Evolutionary conservation across 306 rosid species (phyloP), one percentile per base, ranked within the genome.

Genomic region (Medicago arabica): DNA sequence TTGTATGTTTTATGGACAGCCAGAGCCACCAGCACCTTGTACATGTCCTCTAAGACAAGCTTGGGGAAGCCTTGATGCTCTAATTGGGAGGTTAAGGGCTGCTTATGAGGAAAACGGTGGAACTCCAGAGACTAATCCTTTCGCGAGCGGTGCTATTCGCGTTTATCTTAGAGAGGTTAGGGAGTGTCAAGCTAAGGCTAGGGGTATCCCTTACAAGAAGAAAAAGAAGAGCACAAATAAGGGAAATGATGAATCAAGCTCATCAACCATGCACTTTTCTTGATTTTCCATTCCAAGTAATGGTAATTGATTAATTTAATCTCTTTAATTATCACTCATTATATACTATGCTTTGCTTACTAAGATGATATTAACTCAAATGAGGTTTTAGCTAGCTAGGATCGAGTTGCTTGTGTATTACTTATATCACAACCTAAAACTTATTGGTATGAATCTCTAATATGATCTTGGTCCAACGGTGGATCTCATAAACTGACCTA

Each of bases 21-120:
- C 99, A 0, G 99, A 96, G 74, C 99, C 99, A 0, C 99, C 99
- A 1, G 96, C 98, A 7, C 99, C 99, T 3, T 96, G 99, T 65
- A 87, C 99, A 3, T 96, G 99, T 72, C 99, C 99, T 0, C 89
- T 96, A 2, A 75, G 98, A 12, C 99, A 96, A 57, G 99, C 99
- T 38, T 96, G 99, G 99, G 99, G 99, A 0, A 92, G 98, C 85
- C 97, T 96, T 15, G 99, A 96, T 66, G 98, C 99, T 3, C 96
- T 96, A 34, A 96, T 96, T 59, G 99, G 99, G 13, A 75, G 99
- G 39, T 91, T 96, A n/a, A 85, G 99, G 25, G 99, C 99, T 54
- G 99, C 99, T 25, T 96, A 92, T 64, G 99, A 96, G 67, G 99
- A 96, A 75, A 88, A 92, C 15, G 98, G 99, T 4, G 99, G 98